Conservation (phyloP, 768 basidiomycete genomes). For the Russula griseocarnosa region DNA sequence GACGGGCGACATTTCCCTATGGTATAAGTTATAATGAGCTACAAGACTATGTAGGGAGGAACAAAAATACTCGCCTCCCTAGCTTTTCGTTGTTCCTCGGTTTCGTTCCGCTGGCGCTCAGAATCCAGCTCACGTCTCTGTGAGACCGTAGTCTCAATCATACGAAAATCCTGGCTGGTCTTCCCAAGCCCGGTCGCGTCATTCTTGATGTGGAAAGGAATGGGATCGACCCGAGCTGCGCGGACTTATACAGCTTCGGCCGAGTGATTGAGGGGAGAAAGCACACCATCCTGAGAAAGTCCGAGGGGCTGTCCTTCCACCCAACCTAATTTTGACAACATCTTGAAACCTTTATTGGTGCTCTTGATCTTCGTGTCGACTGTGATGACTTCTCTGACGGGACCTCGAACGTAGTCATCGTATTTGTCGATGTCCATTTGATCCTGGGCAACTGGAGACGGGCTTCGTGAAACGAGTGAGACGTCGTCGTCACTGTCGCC, state of each 20-base stretch:
- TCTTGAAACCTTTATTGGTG: slow-evolving; percentile 74
- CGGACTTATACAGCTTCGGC: slow-evolving; percentile 9
- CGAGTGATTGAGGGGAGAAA: slow-evolving; percentile 7
- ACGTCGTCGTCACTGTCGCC: slow-evolving; percentile 64
- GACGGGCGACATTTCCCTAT: slow-evolving; percentile 62
- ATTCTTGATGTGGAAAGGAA: slow-evolving; percentile 75
- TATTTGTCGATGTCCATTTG: slow-evolving; percentile 59
- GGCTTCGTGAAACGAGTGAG: slow-evolving; percentile 69
- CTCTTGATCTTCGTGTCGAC: slow-evolving; percentile 77
- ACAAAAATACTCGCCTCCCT: slow-evolving; percentile 53
- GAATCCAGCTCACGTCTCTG: slow-evolving; percentile 77
- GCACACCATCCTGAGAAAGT: slow-evolving; percentile 66
- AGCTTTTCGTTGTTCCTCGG: slow-evolving; percentile 65
- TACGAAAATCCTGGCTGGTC: slow-evolving; percentile 68
- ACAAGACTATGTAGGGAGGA: neutral
- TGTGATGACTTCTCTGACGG: slow-evolving; percentile 63
- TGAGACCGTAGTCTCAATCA: slow-evolving; percentile 83
- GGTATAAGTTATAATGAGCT: neutral
- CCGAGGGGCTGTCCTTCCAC: slow-evolving; percentile 74
- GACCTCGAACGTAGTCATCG: slow-evolving; percentile 55
- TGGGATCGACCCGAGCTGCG: slow-evolving; percentile 74
- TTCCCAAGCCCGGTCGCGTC: slow-evolving; percentile 81
- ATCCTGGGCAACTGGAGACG: slow-evolving; percentile 55
- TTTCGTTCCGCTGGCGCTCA: slow-evolving; percentile 76
- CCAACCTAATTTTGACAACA: slow-evolving; percentile 83